phyloP scores from a whole-genome alignment of 306 rosid species.

The Fragaria ananassa region DNA sequence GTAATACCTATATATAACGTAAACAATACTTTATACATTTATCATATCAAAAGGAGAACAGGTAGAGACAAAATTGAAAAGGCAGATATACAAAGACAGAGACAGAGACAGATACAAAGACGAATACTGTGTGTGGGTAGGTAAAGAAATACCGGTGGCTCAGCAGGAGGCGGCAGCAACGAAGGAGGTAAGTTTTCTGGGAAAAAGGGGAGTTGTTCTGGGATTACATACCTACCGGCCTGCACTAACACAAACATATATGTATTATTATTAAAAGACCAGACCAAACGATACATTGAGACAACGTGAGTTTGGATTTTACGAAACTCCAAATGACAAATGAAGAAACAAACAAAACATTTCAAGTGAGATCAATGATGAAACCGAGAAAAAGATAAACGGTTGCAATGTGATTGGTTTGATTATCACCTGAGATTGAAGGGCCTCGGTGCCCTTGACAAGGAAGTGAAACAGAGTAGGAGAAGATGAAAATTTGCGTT shows the following conservation, averaged over 20 bases:
- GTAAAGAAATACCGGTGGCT: slow-evolving; percentile 42
- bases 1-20: slow-evolving; percentile 43
- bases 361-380: background rate
- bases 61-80: background rate
- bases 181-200: slow-evolving; percentile 51
- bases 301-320: background rate
- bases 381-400: background rate
- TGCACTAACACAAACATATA: slow-evolving; percentile 18
- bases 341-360: slow-evolving; percentile 12
- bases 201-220: slow-evolving; percentile 79
- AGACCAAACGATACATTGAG: background rate
- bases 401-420: background rate
- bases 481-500: slow-evolving; percentile 26
- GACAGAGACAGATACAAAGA: background rate
- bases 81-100: background rate
- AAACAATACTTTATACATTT: background rate
- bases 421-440: slow-evolving; percentile 59
- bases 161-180: slow-evolving; percentile 47
- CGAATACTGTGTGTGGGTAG: background rate
- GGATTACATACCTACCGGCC: slow-evolving; percentile 79
- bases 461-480: slow-evolving; percentile 55
- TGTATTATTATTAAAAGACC: background rate
- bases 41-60: background rate
- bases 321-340: background rate
- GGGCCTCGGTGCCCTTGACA: slow-evolving; percentile 51